Base-by-base conservation (phyloP, 2,329 filamentous ascomycete genomes). In the Aotearoamyces nothofagi region DNA sequence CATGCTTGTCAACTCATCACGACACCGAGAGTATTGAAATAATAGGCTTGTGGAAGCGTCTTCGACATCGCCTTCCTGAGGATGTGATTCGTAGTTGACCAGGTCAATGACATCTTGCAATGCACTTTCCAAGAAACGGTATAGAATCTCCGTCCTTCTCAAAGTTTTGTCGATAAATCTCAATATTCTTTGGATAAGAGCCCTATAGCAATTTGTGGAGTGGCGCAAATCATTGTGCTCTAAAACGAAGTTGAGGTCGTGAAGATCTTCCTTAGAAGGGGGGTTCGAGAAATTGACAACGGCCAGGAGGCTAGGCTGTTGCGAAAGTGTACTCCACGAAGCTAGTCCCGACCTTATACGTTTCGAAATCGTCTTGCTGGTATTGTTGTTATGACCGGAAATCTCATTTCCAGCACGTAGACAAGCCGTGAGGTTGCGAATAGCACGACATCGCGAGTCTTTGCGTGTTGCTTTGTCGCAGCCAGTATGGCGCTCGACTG, bases 151-250 rank as follows among this genome's bases (percentile, higher is more conserved):
- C 19, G 8, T 22, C n/a, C 19, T 22, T 22, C 19, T 22, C n/a
- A 22, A 22, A 22, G 19, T 22, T n/a, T 22, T 22, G n/a, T 22
- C 19, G n/a, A 22, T 22, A n/a, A 22, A 22, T 22, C 19, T 22
- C n/a, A 22, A n/a, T 8, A 22, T 22, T n/a, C 19, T 22, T n/a
- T 22, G 19, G n/a, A 22, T 22, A 22, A 22, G 8, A 22, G 19
- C n/a, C n/a, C 19, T 8, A 22, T 22, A 22, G n/a, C 19, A n/a
- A 22, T n/a, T 22, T 22, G 19, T 22, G 19, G 19, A 22, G 19
- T 22, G 19, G 19, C 19, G 19, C 19, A 22, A 22, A 22, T 22
- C 19, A 22, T 22, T n/a, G 19, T 22, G 8, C 19, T 22, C 19
- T 22, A 22, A 22, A 22, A 22, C 19, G 19, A 22, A 22, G 8